Conservation (phyloP, 2,329 filamentous ascomycete species). For the Xylaria hypoxylon region DNA sequence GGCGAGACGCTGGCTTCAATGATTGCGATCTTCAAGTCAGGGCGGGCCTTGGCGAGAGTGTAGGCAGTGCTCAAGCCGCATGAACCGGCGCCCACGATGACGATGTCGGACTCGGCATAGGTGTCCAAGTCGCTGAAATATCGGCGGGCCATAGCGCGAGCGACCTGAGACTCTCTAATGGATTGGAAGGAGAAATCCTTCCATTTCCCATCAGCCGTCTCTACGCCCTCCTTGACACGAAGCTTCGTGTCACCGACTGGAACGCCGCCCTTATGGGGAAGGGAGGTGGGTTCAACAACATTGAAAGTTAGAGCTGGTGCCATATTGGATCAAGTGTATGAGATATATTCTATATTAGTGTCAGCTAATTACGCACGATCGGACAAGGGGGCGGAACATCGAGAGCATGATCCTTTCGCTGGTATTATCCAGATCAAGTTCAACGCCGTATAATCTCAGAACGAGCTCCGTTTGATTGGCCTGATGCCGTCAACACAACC, state of each 20-base stretch:
- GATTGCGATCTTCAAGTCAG: slow-evolving; percentile 91
- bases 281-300: slow-evolving; percentile 64
- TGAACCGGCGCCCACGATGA: slow-evolving; percentile 91
- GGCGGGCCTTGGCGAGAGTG: slow-evolving; percentile 82
- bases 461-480: slow-evolving; percentile 46
- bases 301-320: slow-evolving; percentile 80
- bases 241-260: slow-evolving; percentile 54
- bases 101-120: slow-evolving; percentile 92
- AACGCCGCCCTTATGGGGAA: slow-evolving; percentile 60
- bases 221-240: slow-evolving; percentile 63
- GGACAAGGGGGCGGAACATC: slow-evolving; percentile 54
- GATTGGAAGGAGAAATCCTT: slow-evolving; percentile 83
- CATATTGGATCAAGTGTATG: slow-evolving; percentile 66
- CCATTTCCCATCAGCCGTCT: slow-evolving; percentile 81
- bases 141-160: slow-evolving; percentile 90
- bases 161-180: slow-evolving; percentile 92
- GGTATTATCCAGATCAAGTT: slow-evolving; percentile 99
- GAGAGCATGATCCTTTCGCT: slow-evolving; percentile 99
- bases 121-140: slow-evolving; percentile 92
- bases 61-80: slow-evolving; percentile 89
- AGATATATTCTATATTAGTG: slow-evolving; percentile 44
- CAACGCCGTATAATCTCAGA: slow-evolving; percentile 90
- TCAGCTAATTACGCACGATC: slow-evolving; percentile 53
- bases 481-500: slow-evolving; percentile 10
- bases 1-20: slow-evolving; percentile 89